Evolutionary conservation across 306 rosid genomes (phyloP).

Genomic region (Coriaria nepalensis): DNA sequence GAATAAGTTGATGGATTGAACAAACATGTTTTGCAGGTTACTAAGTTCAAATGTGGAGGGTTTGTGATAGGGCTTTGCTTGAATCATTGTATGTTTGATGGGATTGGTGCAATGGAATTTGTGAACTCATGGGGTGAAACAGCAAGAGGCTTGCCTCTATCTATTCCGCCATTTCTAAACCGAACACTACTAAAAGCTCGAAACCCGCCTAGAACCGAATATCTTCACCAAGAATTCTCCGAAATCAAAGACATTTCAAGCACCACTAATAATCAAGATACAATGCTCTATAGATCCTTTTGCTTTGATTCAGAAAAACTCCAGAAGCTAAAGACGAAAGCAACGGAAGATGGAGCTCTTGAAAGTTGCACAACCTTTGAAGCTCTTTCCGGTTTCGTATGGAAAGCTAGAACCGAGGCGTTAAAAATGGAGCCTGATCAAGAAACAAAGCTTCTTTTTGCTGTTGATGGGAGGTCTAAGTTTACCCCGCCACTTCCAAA

Average conservation of each 20-base stretch:
- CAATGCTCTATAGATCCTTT: conserved; percentile 43
- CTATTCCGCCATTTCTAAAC: conserved; percentile 41
- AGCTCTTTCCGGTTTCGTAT: conserved; percentile 67
- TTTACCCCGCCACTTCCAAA: conserved; percentile 59
- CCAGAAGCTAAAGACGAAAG: conserved; percentile 39
- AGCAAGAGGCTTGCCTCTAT: conserved; percentile 52
- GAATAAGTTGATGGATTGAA: too few species aligned
- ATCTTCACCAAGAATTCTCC: conserved; percentile 43
- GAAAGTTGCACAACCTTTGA: conserved; percentile 46
- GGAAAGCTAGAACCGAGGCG: conserved; percentile 66
- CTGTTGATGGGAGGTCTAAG: conserved; percentile 59
- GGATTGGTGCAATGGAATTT: conserved; percentile 57
- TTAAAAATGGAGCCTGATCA: conserved; percentile 51
- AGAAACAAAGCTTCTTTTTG: conserved; percentile 62
- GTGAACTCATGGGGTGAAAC: conserved; percentile 60
- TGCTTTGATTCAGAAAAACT: conserved; percentile 42
- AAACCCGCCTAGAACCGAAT: conserved; percentile 45
- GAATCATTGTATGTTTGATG: conserved; percentile 65
- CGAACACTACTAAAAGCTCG: conserved; percentile 54
- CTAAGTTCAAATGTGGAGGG: conserved; percentile 76
- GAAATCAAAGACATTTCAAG: conserved; percentile 58
- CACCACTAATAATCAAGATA: conserved; percentile 29
- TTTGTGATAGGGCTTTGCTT: conserved; percentile 46
- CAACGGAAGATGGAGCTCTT: conserved; percentile 40
- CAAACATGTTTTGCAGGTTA: conserved; percentile 26